These are phyloP conservation scores for Chalciporus chontae DNA, from an alignment of 768 basidiomycete genomes.

Conservation along the genomic window DNA sequence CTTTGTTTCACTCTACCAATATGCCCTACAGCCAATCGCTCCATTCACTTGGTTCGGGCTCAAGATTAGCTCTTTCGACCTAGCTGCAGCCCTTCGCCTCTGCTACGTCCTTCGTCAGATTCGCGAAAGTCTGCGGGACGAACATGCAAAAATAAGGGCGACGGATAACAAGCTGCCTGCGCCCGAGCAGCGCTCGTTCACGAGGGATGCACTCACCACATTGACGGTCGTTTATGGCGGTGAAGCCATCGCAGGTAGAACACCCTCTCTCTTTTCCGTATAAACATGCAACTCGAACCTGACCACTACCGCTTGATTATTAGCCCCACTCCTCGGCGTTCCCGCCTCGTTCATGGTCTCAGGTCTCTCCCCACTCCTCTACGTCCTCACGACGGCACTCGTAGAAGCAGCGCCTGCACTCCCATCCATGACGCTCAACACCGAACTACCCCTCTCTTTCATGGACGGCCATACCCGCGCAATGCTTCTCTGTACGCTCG, in stretches of 20 bases:
- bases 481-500: slow-evolving; percentile 71
- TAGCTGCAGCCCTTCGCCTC: slow-evolving; percentile 64
- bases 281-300: background rate
- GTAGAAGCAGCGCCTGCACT: slow-evolving; percentile 54
- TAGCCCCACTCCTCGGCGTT: slow-evolving; percentile 61
- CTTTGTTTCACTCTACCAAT: slow-evolving; percentile 50
- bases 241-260: slow-evolving; percentile 66
- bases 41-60: slow-evolving; percentile 68
- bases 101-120: slow-evolving; percentile 69
- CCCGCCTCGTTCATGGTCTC: slow-evolving; percentile 82
- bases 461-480: slow-evolving; percentile 80
- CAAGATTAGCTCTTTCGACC: slow-evolving; percentile 58
- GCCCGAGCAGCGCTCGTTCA: slow-evolving; percentile 52
- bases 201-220: slow-evolving; percentile 53
- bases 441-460: slow-evolving; percentile 70
- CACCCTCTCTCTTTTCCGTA: slow-evolving; percentile 4
- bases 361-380: slow-evolving; percentile 61
- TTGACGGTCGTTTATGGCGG: slow-evolving; percentile 75
- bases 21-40: slow-evolving; percentile 53
- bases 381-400: slow-evolving; percentile 55
- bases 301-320: background rate
- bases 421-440: slow-evolving; percentile 45
- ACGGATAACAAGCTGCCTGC: slow-evolving; percentile 31
- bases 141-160: slow-evolving; percentile 39
- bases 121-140: slow-evolving; percentile 44